Evolutionary conservation across 2,329 filamentous ascomycete species (phyloP).

Genomic region (Exophiala spinifera): DNA sequence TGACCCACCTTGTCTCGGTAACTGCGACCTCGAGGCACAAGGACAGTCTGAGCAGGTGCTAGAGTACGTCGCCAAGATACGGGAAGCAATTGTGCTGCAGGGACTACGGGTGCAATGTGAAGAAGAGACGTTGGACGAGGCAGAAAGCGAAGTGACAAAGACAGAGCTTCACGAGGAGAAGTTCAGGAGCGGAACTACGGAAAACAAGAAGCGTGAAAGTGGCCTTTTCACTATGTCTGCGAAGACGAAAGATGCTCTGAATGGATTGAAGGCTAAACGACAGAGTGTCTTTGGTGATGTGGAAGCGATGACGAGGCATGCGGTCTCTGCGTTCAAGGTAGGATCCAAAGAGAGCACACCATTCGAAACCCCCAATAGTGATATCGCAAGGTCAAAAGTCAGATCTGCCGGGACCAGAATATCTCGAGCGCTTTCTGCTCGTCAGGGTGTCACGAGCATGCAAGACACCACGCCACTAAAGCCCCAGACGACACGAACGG

Average conservation of each 20-base stretch:
- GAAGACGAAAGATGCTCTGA: slow-evolving; percentile 2
- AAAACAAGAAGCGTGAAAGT: slow-evolving; percentile 1
- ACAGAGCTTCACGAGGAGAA: slow-evolving; percentile 35
- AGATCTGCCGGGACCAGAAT: not conserved
- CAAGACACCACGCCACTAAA: no score
- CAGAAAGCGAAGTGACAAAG: slow-evolving; percentile 24
- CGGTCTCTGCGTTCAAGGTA: no score
- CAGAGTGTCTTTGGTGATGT: not conserved
- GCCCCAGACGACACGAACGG: no score
- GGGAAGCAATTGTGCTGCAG: slow-evolving; percentile 9
- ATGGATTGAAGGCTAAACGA: not conserved
- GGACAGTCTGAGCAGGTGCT: slow-evolving; percentile 3
- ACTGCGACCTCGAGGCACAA: not conserved
- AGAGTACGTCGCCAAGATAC: slow-evolving; percentile 10
- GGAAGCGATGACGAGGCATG: not conserved
- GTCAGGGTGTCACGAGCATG: no score
- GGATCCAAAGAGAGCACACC: no score
- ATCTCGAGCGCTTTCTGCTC: slow-evolving; percentile 2
- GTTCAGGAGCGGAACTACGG: slow-evolving; percentile 32
- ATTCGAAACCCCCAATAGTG: no score
- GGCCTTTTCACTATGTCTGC: not conserved
- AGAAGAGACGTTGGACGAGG: not conserved
- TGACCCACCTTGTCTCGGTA: not conserved
- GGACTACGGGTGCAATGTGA: slow-evolving; percentile 1
- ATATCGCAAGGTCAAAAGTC: not conserved